phyloP scores from a whole-genome alignment of 2,329 filamentous ascomycete species.

The Fusarium udum region DNA sequence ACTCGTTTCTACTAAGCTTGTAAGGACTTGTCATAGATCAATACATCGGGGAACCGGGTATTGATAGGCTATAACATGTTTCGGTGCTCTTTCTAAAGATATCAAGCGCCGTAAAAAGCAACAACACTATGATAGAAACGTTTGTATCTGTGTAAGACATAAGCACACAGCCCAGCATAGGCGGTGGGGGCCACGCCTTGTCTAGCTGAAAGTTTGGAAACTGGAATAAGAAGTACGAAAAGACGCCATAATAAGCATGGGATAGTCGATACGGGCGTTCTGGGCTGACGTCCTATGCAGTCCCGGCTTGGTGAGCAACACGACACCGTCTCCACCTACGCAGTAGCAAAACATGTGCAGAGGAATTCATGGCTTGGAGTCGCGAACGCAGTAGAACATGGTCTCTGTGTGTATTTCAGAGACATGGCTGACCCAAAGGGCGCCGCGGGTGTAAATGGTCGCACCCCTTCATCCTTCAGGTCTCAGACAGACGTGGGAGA shows the following conservation, averaged over 20 bases:
- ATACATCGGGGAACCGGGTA: conserved; percentile 11
- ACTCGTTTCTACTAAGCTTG: background rate
- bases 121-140: background rate
- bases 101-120: conserved; percentile 19
- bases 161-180: background rate
- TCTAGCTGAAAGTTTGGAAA: background rate
- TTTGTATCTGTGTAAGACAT: background rate
- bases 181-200: background rate
- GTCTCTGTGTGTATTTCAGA: conserved; percentile 15
- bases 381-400: conserved; percentile 24
- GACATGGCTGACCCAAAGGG: conserved; percentile 22
- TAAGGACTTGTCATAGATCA: conserved; percentile 3
- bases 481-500: conserved; percentile 14
- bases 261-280: conserved; percentile 6
- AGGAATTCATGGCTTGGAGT: conserved; percentile 32
- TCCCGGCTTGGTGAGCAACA: conserved; percentile 16
- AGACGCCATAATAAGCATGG: conserved; percentile 3
- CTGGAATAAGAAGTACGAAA: background rate
- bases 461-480: conserved; percentile 5
- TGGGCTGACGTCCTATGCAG: conserved; percentile 14
- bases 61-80: conserved; percentile 5
- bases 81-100: conserved; percentile 15
- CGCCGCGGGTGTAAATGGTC: background rate
- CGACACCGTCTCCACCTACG: conserved; percentile 6
- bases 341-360: conserved; percentile 6